Conservation (phyloP, 1,284 basidiomycete species). For the Pseudozyma tsukubaensis region DNA sequence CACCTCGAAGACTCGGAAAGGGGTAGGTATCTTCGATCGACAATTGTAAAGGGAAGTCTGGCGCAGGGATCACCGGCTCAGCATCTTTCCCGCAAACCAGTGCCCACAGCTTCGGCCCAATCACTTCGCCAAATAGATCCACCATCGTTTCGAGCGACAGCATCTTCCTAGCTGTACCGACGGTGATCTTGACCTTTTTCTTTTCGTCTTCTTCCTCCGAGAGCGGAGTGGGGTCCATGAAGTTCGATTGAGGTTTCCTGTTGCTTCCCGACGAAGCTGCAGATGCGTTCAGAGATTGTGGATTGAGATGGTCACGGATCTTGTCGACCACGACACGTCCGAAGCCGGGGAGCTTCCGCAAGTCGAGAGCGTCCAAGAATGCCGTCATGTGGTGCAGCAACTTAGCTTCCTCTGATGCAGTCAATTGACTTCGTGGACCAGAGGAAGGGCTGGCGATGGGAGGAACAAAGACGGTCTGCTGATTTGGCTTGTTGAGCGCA, state of each 20-base stretch:
- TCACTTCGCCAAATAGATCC: constrained; percentile 52
- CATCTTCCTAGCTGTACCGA: constrained; percentile 39
- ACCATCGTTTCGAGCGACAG: constrained; percentile 39
- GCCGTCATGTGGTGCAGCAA: constrained; percentile 40
- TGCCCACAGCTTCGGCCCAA: constrained; percentile 60
- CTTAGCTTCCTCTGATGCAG: constrained; percentile 6
- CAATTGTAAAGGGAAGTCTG: constrained; percentile 67
- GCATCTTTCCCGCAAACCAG: constrained; percentile 64
- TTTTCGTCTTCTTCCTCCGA: constrained; percentile 34
- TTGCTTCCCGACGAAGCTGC: background rate
- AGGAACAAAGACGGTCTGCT: constrained; percentile 62
- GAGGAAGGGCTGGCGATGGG: constrained; percentile 1
- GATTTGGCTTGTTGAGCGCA: constrained; percentile 67
- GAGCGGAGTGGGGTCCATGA: constrained; percentile 20
- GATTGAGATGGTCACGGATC: constrained; percentile 39
- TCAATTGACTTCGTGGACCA: too few relatives aligned
- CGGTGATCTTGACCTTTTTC: constrained; percentile 25
- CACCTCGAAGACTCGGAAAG: constrained; percentile 41
- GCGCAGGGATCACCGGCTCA: constrained; percentile 64
- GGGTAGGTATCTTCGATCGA: constrained; percentile 68
- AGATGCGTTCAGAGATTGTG: background rate
- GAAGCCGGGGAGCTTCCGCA: constrained; percentile 58
- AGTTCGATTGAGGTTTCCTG: constrained; percentile 13
- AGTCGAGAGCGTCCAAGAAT: constrained; percentile 63
- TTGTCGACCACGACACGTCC: constrained; percentile 48